A percentile compares a stretch with the other conserved stretches of the same genome.
Conservation (phyloP, 1,284 basidiomycete genomes). For the Marasmius sp. region DNA sequence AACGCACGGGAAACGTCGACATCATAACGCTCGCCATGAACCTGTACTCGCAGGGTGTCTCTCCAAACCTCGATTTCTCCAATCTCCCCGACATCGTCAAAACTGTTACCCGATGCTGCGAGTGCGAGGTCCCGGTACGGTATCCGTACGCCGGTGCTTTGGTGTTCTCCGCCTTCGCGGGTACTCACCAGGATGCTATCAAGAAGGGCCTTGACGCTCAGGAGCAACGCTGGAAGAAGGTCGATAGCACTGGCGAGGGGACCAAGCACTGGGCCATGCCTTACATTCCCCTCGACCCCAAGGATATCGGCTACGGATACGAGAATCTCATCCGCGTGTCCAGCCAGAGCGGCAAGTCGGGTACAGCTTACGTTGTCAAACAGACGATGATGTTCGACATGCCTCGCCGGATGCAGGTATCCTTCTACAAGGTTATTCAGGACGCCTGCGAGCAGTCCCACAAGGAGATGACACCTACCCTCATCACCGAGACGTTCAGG, state of each 20-base stretch:
- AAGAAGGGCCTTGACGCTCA: slow-evolving; percentile 91
- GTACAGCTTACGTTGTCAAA: slow-evolving; percentile 87
- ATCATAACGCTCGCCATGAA: slow-evolving; percentile 88
- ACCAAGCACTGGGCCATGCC: slow-evolving; percentile 79
- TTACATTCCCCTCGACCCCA: slow-evolving; percentile 88
- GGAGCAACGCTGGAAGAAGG: slow-evolving; percentile 46
- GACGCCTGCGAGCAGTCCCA: slow-evolving; percentile 84
- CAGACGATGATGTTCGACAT: slow-evolving; percentile 81
- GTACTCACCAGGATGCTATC: slow-evolving; percentile 91
- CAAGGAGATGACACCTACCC: slow-evolving; percentile 52
- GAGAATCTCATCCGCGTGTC: slow-evolving; percentile 94
- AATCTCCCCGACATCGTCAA: slow-evolving; percentile 83
- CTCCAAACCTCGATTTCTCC: slow-evolving; percentile 80
- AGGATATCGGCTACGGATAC: slow-evolving; percentile 86
- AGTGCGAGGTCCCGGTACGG: slow-evolving; percentile 82
- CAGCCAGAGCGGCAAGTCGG: slow-evolving; percentile 86
- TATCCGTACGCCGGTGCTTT: slow-evolving; percentile 91
- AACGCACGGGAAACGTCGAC: slow-evolving; percentile 92
- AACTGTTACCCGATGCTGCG: slow-evolving; percentile 84
- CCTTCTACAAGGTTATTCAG: slow-evolving; percentile 87
- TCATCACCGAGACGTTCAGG: slow-evolving; percentile 79
- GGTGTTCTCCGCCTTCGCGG: slow-evolving; percentile 92
- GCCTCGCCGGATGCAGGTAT: slow-evolving; percentile 85
- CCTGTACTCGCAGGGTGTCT: slow-evolving; percentile 85
- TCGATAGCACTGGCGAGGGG: slow-evolving; percentile 46